These are phyloP conservation scores for Golubevia pallescens DNA, from an alignment of 1,284 basidiomycete genomes.

Conservation along the genomic window DNA sequence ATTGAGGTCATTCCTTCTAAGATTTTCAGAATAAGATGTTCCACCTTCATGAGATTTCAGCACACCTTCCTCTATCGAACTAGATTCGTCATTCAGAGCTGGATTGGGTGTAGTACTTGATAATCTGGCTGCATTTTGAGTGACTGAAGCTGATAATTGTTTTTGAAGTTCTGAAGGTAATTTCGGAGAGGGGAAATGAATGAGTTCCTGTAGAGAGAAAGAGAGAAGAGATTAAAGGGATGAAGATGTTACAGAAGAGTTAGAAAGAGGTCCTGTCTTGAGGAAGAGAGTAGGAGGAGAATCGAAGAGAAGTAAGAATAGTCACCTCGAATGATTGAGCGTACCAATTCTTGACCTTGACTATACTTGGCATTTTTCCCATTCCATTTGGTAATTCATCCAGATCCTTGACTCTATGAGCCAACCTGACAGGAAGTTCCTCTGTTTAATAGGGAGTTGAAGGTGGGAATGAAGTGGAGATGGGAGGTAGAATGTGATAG, in stretches of 20 bases:
- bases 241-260: neutral
- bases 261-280: neutral
- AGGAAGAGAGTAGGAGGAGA: no score
- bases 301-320: no score
- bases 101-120: constrained; percentile 53
- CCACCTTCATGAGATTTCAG: constrained; percentile 10
- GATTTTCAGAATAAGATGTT: neutral
- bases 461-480: constrained; percentile 53
- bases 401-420: constrained; percentile 94
- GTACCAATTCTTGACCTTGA: constrained; percentile 98
- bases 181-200: constrained; percentile 52
- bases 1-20: constrained; percentile 13
- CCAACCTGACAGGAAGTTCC: constrained; percentile 90
- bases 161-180: constrained; percentile 54
- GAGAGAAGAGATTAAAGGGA: no score
- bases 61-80: constrained; percentile 32
- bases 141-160: constrained; percentile 25
- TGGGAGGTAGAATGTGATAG: constrained; percentile 19
- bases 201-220: constrained; percentile 29
- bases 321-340: constrained; percentile 95
- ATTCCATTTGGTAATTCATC: constrained; percentile 92
- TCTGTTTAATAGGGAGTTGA: no score
- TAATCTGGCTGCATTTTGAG: constrained; percentile 35
- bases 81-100: constrained; percentile 35
- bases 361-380: constrained; percentile 88